Base-by-base conservation (phyloP, 345 rosid genomes). In the Rhodamnia argentea region DNA sequence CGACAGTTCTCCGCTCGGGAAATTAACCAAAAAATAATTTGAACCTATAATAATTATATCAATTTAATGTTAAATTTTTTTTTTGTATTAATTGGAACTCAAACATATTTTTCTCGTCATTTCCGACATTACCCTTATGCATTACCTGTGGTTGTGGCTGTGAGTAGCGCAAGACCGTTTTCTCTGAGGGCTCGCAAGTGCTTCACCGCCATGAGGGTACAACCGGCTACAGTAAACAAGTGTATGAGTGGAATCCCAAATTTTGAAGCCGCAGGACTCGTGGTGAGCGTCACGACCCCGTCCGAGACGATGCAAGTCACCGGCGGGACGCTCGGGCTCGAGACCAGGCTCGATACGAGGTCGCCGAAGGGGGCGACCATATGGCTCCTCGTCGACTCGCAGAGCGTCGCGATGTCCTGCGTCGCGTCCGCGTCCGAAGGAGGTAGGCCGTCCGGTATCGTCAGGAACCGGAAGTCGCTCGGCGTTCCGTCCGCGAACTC, bases 401-500 rank as follows among this genome's bases (percentile, higher is more conserved):
- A 24, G 85, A 85, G 86, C 52, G 32, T 78, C 82, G 1, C 10
- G 1, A 85, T 83, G 62, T 86, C 86, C 56, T 87, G 88, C 2
- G 74, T 44, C 29, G 53, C 84, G 20, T 56, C 84, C 1, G 82
- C 52, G 4, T 83, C 84, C 4, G 60, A 26, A 23, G 84, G 82
- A 2, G 86, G 88, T 10, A 88, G 84, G 3, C 90, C 88, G 12
- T 89, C 86, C 1, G 89, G 86, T 20, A 87, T 53, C 3, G 76
- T 12, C 50, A 58, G 64, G 59, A 85, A 85, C 29, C 57, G 76
- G 29, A 87, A 89, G 42, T 47, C 86, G 50, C 76, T 64, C 44
- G 44, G 85, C 11, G 88, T 82, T 22, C 23, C 15, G 56, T 75
- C 76, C 1, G 59, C 20, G 15, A 83, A 83, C 52, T 54, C 26